Base-by-base conservation (phyloP, 2,329 filamentous ascomycete genomes). In the Apiospora saccharicola region DNA sequence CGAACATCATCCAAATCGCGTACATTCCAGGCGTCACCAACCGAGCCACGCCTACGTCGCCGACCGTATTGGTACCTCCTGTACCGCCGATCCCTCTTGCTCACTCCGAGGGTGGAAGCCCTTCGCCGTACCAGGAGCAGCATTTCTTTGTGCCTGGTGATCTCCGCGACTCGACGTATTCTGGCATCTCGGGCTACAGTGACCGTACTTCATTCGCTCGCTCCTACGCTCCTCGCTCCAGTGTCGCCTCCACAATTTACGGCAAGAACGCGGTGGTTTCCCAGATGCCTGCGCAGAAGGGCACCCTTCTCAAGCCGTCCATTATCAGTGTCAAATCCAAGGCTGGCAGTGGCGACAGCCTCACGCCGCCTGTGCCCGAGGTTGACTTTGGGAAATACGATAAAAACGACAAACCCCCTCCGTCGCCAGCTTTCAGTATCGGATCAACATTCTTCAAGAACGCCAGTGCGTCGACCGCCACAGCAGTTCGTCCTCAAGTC, bases 1-100 rank as follows among this genome's bases (percentile, higher is more conserved):
- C 96, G 79, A 99, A 99, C 85, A 96, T 99, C 81, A 99, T 99
- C 78, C 96, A 98, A 84, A 99, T 99, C 83, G 96, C 96, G 71
- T 99, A 98, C 82, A 98, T 99, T 76, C 96, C 96, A 19, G 96
- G 96, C 73, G 95, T 98, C 78, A 98, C 94, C 73, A 98, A 98
- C 84, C 90, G 96, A 76, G 95, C 95, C 16, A 91, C 92, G 10
- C 93, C 94, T 6, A 92, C 93, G n/a, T 96, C 94, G 0, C 94
- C 94, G 3, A 91, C 90, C 51, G 85, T 94, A 26, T 89, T 96
- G 69, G 93, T 97, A 5, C 95, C 95, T n/a, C 96, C 96, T 0
- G 95, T 99, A 5, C 96, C 96, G 57, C 95, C 96, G 22, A 94
- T 98, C 74, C 96, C 96, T 67, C 91, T 89, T 77, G 86, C 89